These are phyloP conservation scores for Calonectria ilicicola DNA, from an alignment of 2,329 filamentous ascomycete species.

Conservation along the genomic window DNA sequence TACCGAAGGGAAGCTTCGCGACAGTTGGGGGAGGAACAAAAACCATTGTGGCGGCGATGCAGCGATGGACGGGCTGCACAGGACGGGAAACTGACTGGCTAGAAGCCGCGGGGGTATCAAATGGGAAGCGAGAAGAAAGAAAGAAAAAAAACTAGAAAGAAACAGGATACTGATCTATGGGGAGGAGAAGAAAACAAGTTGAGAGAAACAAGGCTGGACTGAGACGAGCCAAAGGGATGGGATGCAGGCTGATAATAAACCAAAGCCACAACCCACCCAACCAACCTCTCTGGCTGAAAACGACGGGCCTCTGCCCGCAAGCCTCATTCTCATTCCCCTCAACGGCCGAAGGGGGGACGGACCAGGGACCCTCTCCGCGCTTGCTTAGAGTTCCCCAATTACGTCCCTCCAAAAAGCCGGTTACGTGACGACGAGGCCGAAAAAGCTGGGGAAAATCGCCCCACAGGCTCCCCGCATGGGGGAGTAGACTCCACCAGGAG, in stretches of 20 bases:
- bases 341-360: neutral
- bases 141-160: neutral
- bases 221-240: neutral
- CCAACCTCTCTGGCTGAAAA: neutral
- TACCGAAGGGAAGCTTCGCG: conserved; percentile 5
- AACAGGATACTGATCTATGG: neutral
- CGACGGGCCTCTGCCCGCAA: neutral
- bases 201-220: neutral
- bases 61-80: neutral
- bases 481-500: neutral
- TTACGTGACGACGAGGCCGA: neutral
- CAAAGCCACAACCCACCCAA: neutral
- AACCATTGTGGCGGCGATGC: neutral
- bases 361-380: neutral
- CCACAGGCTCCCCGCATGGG: conserved; percentile 1
- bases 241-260: conserved; percentile 2
- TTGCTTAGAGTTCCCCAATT: conserved; percentile 10
- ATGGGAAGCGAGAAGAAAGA: neutral
- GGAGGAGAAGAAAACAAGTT: neutral
- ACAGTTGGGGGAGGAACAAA: neutral
- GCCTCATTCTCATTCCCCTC: neutral
- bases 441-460: conserved; percentile 9
- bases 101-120: neutral
- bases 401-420: conserved; percentile 2
- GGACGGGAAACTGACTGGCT: neutral